Percentiles rank a stretch among this genome's conserved stretches.
Evolutionary conservation across 2,329 filamentous ascomycete genomes (phyloP).

Genomic region (Pezicula rhizophila): DNA sequence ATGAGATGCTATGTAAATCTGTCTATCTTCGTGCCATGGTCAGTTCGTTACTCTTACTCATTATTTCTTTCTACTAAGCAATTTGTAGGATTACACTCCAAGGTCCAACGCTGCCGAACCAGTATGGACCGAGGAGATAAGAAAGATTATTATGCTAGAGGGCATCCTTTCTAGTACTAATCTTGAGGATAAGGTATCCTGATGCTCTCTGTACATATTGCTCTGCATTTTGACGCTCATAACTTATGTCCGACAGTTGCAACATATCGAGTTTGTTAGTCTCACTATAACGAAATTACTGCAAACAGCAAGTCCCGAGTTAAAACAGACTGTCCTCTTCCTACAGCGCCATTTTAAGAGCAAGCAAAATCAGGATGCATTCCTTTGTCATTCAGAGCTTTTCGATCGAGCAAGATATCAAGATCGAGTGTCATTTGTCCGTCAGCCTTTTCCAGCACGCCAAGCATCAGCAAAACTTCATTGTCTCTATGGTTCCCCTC

Average conservation of each 20-base stretch:
- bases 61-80: not conserved
- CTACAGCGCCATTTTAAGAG: constrained; percentile 40
- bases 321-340: constrained; percentile 41
- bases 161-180: constrained; percentile 32
- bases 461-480: constrained; percentile 68
- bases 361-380: constrained; percentile 47
- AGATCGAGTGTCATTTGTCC: not conserved
- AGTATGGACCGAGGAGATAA: constrained; percentile 39
- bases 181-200: constrained; percentile 33
- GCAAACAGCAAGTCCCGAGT: constrained; percentile 35
- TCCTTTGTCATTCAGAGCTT: constrained; percentile 59
- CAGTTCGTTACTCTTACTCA: constrained; percentile 1
- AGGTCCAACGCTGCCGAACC: constrained; percentile 26
- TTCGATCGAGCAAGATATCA: constrained; percentile 47
- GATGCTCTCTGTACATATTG: not conserved
- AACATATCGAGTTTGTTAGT: constrained; percentile 42
- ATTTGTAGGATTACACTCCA: constrained; percentile 5
- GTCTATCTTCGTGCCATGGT: constrained; percentile 56
- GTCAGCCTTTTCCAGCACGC: constrained; percentile 29
- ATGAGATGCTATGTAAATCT: constrained; percentile 53
- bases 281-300: constrained; percentile 40
- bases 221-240: not conserved
- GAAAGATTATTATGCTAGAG: constrained; percentile 38
- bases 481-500: constrained; percentile 59
- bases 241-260: not conserved